Percentiles rank a stretch among this genome's conserved stretches.
These are phyloP conservation scores for Bassia scoparia DNA, from an alignment of 148 eudicot species.

Conservation along the genomic window DNA sequence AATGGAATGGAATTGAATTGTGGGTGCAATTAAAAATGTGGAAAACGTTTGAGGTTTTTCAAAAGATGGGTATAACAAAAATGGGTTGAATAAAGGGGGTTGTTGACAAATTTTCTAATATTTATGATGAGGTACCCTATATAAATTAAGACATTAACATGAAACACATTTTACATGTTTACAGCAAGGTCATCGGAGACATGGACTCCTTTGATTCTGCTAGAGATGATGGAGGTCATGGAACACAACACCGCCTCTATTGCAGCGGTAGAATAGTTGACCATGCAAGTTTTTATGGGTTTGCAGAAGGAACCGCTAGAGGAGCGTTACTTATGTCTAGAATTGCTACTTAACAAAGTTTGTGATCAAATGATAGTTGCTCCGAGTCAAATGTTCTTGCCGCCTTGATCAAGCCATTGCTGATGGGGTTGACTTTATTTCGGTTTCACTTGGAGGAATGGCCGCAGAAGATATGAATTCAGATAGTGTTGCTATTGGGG, in stretches of 20 bases:
- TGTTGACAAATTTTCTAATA: no score
- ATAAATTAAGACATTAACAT: no score
- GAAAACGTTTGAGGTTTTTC: no score
- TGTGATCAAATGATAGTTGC: slow-evolving; percentile 27
- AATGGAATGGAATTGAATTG: no score
- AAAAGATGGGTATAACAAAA: no score
- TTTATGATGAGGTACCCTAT: no score
- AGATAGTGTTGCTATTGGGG: slow-evolving; percentile 34
- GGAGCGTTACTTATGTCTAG: slow-evolving; percentile 55
- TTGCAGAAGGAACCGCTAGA: slow-evolving; percentile 44
- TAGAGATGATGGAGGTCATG: slow-evolving; percentile 45
- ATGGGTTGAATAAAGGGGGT: no score
- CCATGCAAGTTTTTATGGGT: slow-evolving; percentile 32
- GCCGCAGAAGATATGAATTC: neutral
- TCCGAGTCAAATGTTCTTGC: slow-evolving; percentile 15
- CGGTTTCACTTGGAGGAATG: slow-evolving; percentile 33
- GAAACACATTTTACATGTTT: neutral
- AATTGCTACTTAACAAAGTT: slow-evolving; percentile 46
- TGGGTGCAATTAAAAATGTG: no score
- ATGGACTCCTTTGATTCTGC: slow-evolving; percentile 22
- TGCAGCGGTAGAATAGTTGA: slow-evolving; percentile 44
- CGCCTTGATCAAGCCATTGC: slow-evolving; percentile 52
- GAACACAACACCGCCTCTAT: slow-evolving; percentile 58
- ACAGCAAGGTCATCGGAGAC: slow-evolving; percentile 66
- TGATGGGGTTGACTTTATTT: slow-evolving; percentile 59